These are phyloP conservation scores for Thalassiosira livingstoniorum DNA, from an alignment of 352 stramenopile species.

Conservation along the genomic window DNA sequence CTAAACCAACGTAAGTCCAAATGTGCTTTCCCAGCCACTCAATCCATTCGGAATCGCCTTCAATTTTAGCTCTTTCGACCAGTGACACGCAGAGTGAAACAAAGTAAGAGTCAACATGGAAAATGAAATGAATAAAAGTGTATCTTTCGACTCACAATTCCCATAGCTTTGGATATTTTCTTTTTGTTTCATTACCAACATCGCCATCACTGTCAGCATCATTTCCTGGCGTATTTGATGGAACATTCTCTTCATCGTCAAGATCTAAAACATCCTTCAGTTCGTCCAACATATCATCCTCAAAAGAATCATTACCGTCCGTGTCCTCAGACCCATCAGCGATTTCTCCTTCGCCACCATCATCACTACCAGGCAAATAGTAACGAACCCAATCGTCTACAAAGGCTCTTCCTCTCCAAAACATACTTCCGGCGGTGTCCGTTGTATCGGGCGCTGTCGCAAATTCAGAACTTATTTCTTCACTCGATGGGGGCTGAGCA, in stretches of 20 bases:
- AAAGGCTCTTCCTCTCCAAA: slow-evolving; percentile 46
- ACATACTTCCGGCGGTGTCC: slow-evolving; percentile 6
- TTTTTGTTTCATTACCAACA: background rate
- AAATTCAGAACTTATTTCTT: too few relatives aligned
- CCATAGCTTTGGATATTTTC: slow-evolving; percentile 57
- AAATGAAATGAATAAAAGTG: background rate
- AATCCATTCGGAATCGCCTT: slow-evolving; percentile 78
- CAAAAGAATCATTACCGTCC: background rate
- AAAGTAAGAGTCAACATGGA: background rate
- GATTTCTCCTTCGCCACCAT: background rate
- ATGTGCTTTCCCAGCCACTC: slow-evolving; percentile 84
- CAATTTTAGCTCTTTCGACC: slow-evolving; percentile 51
- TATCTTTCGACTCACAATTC: slow-evolving; percentile 23
- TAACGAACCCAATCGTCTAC: slow-evolving; percentile 20
- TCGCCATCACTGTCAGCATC: background rate
- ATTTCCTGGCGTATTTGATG: background rate
- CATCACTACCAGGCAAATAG: slow-evolving; percentile 10
- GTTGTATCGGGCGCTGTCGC: too few relatives aligned
- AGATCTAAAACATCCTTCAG: slow-evolving; percentile 3
- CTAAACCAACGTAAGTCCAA: slow-evolving; percentile 76
- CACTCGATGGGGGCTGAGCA: too few relatives aligned
- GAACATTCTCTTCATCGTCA: slow-evolving; percentile 10
- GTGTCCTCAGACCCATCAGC: background rate
- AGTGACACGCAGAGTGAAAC: slow-evolving; percentile 2
- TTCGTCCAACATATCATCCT: slow-evolving; percentile 17